Evolutionary conservation across 2,329 filamentous ascomycete species (phyloP), one percentile per base, ranked within the genome.

Genomic region (Fusarium sp.): DNA sequence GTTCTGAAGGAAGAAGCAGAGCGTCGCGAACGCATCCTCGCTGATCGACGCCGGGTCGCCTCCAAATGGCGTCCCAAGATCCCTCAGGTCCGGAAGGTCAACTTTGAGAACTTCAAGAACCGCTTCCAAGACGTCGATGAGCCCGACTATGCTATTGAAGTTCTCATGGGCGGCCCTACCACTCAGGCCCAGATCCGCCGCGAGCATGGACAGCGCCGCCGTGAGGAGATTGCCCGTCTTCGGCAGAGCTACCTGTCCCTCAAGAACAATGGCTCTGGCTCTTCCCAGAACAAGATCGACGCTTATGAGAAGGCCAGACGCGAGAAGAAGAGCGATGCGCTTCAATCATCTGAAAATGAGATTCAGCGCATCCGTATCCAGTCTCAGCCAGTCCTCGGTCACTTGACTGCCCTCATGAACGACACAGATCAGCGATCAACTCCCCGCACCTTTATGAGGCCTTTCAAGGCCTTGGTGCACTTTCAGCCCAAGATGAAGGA

Each of bases 91-190:
- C 80, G 83, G 58, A 83, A 81, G 68, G 80, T 84, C 64, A 83
- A 84, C 75, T 85, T 85, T 64, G 83, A 85, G 71, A 80, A 83
- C 73, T 86, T 85, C 78, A 86, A 85, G 76, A 86, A 86, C 69
- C 79, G 82, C 62, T 84, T 83, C 69, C 76, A 82, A 14, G 78
- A 77, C 13, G 54, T 81, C 14, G 78, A 83, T 1, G 78, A 84
- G 68, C 81, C 77, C 27, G 79, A 82, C n/a, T 82, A 84, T 65
- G 82, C 82, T 37, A 79, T 86, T 22, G 84, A 86, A 2, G 84
- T 84, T 18, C 79, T 86, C 6, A 79, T 84, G 77, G 78, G 73
- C 8, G 82, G 82, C 0, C 65, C 80, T 4, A 78, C 81, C 5
- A 74, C 83, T 6, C 80, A 82, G 48, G 79, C 74, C 6, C 82